phyloP scores from a whole-genome alignment of 179 eudicot species.

The Carnegiea gigantea region DNA sequence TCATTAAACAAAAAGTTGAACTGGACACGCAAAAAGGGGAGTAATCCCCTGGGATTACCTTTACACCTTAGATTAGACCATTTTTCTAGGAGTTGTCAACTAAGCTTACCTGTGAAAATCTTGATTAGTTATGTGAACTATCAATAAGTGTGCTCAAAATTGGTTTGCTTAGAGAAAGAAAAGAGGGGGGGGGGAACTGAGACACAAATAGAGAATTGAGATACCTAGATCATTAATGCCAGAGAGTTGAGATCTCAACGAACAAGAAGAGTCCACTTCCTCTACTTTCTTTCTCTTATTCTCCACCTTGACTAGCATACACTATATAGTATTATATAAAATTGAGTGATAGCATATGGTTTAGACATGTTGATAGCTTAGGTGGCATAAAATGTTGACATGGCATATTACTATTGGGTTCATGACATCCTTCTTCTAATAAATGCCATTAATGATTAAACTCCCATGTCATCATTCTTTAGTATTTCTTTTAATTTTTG shows the following conservation, averaged over 20 bases:
- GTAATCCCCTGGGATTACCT: too few relatives aligned
- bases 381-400: too few relatives aligned
- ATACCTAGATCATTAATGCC: conserved; percentile 43
- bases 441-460: too few relatives aligned
- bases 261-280: conserved; percentile 37
- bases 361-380: too few relatives aligned
- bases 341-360: too few relatives aligned
- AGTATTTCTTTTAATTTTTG: too few relatives aligned
- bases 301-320: conserved; percentile 47
- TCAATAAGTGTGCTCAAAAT: neutral
- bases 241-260: conserved; percentile 47
- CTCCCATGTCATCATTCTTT: too few relatives aligned
- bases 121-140: neutral
- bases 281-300: conserved; percentile 39
- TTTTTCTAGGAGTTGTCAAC: neutral
- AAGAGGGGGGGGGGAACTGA: neutral
- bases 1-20: too few relatives aligned
- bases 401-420: too few relatives aligned
- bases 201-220: neutral
- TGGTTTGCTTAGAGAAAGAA: neutral
- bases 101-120: neutral
- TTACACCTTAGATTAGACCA: too few relatives aligned
- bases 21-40: too few relatives aligned
- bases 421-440: too few relatives aligned
- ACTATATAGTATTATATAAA: conserved; percentile 4